Evolutionary conservation across 2,329 filamentous ascomycete genomes (phyloP), one percentile per base, ranked within the genome.

Genomic region (Claviceps humidiphila): DNA sequence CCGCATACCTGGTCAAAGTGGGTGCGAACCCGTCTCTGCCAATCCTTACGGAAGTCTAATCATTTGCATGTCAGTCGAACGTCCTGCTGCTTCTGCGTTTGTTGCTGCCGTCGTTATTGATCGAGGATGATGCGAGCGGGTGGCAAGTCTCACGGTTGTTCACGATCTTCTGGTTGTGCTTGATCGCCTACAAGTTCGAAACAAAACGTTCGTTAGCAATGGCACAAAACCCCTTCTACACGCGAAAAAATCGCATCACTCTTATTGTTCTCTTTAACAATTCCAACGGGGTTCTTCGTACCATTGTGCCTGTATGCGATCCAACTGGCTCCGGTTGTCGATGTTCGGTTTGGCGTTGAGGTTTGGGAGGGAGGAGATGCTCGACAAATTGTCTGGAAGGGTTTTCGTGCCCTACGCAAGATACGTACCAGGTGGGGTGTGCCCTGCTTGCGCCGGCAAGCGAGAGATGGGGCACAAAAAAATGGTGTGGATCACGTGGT

Each of bases 131-230:
- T 40, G 40, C 34, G 39, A 30, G 49, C 26, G 43, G 38, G 45
- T 42, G 49, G 53, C 5, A 38, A 42, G 47, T 53, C 85, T 79
- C 78, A 89, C 85, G 90, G 84, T 94, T 95, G 83, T 91, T 87
- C 73, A 87, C 85, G 75, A 96, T 85, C 81, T 91, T 87, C 81
- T 96, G 89, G 81, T 97, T 97, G 87, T 96, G 89, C 85, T 95
- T 95, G 89, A 97, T 95, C 82, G 91, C 87, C 90, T 85, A 61
- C 22, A 30, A 4, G 47, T 41, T 49, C 1, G 9, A 51, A 60
- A 52, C 56, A 52, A 64, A 61, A 58, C 52, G 52, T 63, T 58
- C 49, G 55, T 65, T 53, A 66, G 65, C 57, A 67, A 66, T 59
- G 62, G 62, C 20, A 13, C 54, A 56, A 56, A 17, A 1, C 5